Evolutionary conservation across 192 early-diverging fungal genomes (phyloP).

Genomic region (Glomus cerebriforme): DNA sequence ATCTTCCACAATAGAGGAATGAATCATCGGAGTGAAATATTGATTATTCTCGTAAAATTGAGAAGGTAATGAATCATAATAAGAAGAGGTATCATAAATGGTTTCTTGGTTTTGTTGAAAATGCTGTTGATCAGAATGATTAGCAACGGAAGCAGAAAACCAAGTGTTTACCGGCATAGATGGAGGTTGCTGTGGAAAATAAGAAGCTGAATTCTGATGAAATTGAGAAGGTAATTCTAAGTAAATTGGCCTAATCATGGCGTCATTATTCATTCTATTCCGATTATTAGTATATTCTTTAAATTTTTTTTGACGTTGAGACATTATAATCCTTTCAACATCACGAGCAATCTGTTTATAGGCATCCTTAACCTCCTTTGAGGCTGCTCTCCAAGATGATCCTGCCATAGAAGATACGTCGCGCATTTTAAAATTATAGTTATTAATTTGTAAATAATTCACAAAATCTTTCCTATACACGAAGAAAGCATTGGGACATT

Average conservation of each 20-base stretch:
- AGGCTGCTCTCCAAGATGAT: neutral
- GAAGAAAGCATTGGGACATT: constrained; percentile 1
- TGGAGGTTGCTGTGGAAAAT: neutral
- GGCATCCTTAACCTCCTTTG: neutral
- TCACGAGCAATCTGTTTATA: constrained; percentile 2
- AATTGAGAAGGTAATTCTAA: neutral
- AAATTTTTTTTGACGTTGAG: neutral
- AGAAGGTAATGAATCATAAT: neutral
- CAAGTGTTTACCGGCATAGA: neutral
- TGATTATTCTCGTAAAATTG: neutral
- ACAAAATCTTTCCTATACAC: neutral
- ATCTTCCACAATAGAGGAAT: neutral
- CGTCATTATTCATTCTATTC: neutral
- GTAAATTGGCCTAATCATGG: neutral
- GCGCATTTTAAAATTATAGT: neutral
- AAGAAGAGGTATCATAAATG: neutral
- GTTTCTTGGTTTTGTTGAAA: neutral
- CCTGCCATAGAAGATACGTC: neutral
- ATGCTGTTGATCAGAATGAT: neutral
- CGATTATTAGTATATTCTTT: neutral
- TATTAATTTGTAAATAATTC: neutral
- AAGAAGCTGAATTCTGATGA: neutral
- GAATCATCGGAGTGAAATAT: neutral
- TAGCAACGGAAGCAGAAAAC: neutral
- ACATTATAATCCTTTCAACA: neutral